A percentile compares a stretch with the other conserved stretches of the same genome.
Conservation (phyloP, 768 basidiomycete genomes). For the Tremella mesenterica region DNA sequence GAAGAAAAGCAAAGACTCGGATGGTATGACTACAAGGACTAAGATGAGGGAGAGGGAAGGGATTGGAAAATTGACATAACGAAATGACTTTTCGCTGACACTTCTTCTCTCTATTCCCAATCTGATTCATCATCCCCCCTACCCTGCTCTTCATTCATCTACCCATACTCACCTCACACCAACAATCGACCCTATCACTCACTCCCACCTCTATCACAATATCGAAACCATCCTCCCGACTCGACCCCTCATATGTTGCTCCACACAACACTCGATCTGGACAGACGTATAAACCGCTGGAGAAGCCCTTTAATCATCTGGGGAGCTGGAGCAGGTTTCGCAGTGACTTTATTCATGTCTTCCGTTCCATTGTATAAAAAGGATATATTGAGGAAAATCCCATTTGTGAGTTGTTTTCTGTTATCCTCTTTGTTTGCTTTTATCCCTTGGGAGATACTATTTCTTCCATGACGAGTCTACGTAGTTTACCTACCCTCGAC, state of each 20-base stretch:
- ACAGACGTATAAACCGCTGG: conserved; percentile 26
- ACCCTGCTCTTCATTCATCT: background rate
- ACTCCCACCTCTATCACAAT: background rate
- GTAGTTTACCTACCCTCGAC: background rate
- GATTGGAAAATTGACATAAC: too few species aligned
- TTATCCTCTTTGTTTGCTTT: background rate
- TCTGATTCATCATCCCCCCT: background rate
- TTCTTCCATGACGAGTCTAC: background rate
- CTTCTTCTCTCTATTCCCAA: background rate
- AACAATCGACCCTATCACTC: background rate
- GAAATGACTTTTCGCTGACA: background rate
- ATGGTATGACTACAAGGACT: too few species aligned
- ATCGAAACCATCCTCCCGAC: background rate
- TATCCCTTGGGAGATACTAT: background rate
- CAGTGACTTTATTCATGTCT: conserved; percentile 35
- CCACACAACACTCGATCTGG: background rate
- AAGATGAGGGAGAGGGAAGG: too few species aligned
- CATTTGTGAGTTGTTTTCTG: conserved; percentile 23
- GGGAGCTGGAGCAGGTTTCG: conserved; percentile 31
- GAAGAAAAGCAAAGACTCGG: too few species aligned
- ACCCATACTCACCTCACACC: background rate
- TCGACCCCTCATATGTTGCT: background rate
- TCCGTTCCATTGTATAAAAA: conserved; percentile 39
- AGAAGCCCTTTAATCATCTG: conserved; percentile 23
- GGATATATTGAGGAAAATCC: conserved; percentile 40